Conservation (phyloP, 1,284 basidiomycete species). For the Cutaneotrichosporon cavernicola region DNA sequence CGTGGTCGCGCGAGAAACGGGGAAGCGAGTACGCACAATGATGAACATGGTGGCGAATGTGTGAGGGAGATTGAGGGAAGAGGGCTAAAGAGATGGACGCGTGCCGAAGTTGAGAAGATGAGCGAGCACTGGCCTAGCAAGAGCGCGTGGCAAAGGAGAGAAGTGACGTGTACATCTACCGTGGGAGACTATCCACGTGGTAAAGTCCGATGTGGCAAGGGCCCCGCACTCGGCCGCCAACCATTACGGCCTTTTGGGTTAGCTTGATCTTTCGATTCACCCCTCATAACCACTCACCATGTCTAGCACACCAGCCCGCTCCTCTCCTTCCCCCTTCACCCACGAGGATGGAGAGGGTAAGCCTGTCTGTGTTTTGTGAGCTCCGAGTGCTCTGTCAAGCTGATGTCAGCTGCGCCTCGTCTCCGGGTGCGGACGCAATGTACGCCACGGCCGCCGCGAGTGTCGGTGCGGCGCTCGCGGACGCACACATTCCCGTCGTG, state of each 20-base stretch:
- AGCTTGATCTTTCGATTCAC: background rate
- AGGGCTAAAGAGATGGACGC: background rate
- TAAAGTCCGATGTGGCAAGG: background rate
- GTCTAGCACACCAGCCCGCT: background rate
- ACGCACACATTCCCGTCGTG: conserved; percentile 65
- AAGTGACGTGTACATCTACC: background rate
- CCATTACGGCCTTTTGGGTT: background rate
- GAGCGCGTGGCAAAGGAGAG: background rate
- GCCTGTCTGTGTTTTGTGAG: conserved; percentile 53
- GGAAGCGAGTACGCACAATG: conserved; percentile 49
- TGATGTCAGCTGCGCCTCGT: conserved; percentile 64
- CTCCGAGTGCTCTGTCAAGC: background rate
- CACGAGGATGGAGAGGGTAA: conserved; percentile 24
- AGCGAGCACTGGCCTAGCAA: background rate
- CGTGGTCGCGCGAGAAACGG: no score
- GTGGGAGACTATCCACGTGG: conserved; percentile 11
- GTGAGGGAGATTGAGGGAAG: background rate
- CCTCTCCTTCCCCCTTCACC: conserved; percentile 29
- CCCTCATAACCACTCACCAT: background rate
- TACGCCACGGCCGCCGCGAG: conserved; percentile 71
- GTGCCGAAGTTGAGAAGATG: background rate
- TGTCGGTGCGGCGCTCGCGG: conserved; percentile 70
- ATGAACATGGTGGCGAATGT: conserved; percentile 67
- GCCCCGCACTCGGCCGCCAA: background rate
- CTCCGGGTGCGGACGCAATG: conserved; percentile 62